Evolutionary conservation across 139 green algal genomes (phyloP), one percentile per base, ranked within the genome.

Genomic region (Zygnema circumcarinatum): DNA sequence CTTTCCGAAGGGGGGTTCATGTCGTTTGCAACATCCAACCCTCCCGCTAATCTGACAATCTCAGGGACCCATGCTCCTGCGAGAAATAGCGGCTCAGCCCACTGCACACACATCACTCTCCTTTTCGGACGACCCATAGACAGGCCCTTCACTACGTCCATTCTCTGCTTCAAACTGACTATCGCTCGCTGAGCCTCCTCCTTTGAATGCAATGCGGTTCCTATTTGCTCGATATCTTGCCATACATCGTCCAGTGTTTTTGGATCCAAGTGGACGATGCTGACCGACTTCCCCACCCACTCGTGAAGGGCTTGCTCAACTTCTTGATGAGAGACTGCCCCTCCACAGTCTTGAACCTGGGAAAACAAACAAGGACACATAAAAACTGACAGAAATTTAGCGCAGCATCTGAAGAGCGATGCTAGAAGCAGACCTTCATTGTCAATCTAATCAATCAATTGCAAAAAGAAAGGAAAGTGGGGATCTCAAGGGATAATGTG

Each of bases 61-160:
- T 95, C 67, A 1, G 93, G 92, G 56, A 94, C 93, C 93, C 93
- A 95, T 29, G 90, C 86, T 0, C 93, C 92, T 1, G 88, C 88
- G 1, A 92, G 84, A 79, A 94, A 94, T 20, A 92, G 38, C 31
- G 93, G 93, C 35, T 93, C 84, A 20, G 88, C 68, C 93, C 93
- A 95, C 79, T 95, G 93, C 1, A 95, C 36, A 68, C 91, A 93
- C 11, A 83, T 78, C 38, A 95, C 93, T 0, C 83, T 87, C 31
- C 40, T 84, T 0, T 42, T 54, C 1, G 35, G 74, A 35, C 93
- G 83, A 11, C 93, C 93, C 29, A 67, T 67, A 1, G 56, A 80
- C 21, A 72, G 38, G 0, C 56, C 80, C 0, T 74, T 54, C 0
- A 93, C 93, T 1, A 68, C 84, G 1, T 76, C 32, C 53, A 95